These are phyloP conservation scores for Hypoxylon sp. DNA, from an alignment of 2,329 filamentous ascomycete species.

Conservation along the genomic window DNA sequence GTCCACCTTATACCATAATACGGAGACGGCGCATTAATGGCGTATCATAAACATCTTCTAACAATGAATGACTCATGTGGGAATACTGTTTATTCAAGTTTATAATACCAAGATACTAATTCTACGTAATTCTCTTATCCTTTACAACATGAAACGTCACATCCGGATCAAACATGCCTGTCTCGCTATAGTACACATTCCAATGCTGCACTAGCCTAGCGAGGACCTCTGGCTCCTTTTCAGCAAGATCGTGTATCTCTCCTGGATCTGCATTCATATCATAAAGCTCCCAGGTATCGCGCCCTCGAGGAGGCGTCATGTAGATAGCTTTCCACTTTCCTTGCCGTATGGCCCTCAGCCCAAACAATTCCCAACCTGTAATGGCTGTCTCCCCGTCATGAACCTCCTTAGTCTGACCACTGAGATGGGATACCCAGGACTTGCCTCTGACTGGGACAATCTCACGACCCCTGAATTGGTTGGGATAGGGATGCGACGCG, in stretches of 20 bases:
- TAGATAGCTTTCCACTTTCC: conserved; percentile 43
- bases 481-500: conserved; percentile 54
- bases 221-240: conserved; percentile 31
- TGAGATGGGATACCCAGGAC: conserved; percentile 43
- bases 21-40: too few species aligned
- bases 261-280: conserved; percentile 39
- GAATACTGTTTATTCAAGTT: too few species aligned
- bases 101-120: too few species aligned
- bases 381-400: conserved; percentile 34
- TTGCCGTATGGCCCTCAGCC: conserved; percentile 34
- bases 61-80: too few species aligned
- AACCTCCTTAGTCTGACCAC: conserved; percentile 30
- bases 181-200: conserved; percentile 44
- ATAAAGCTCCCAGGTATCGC: conserved; percentile 41
- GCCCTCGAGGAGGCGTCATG: conserved; percentile 38
- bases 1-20: too few species aligned
- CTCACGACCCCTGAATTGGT: conserved; percentile 39
- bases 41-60: too few species aligned
- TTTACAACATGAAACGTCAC: conserved; percentile 30
- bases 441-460: conserved; percentile 40
- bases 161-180: conserved; percentile 45
- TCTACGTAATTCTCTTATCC: background rate
- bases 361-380: conserved; percentile 44
- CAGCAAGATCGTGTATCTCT: conserved; percentile 39
- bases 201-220: conserved; percentile 39